Evolutionary conservation across 768 basidiomycete genomes (phyloP), one percentile per base, ranked within the genome.

Genomic region (Leucocoprinus leucothites): DNA sequence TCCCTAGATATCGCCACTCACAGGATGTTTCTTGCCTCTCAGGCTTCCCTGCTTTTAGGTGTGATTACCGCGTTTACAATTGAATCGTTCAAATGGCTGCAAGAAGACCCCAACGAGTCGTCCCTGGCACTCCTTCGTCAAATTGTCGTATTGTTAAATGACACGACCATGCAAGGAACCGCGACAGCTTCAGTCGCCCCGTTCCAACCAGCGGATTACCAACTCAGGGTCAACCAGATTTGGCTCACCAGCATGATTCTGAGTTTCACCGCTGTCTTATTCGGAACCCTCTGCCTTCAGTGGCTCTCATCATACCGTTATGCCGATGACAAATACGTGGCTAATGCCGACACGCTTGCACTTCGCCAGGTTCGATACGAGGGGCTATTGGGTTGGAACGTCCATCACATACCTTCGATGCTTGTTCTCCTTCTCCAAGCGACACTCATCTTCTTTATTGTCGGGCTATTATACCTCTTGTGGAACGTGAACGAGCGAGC

Each of bases 321-420:
- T 21, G 25, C 53, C 24, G 45, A 54, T 38, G 31, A 57, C 5
- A 50, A 51, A 45, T 22, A 42, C 14, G 24, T 40, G 9, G 35
- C 45, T 1, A 35, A 28, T 16, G 38, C 24, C 5, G 53, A 57
- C 4, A 49, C 48, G 8, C 48, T 51, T 8, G 56, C 56, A 2
- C 50, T 57, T 24, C 56, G 48, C n/a, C 56, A 51, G 11, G 48
- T 50, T 2, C 48, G 56, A 16, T 57, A 50, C 14, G 56, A 57
- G 11, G 56, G 56, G 18, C 16, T 57, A 26, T 25, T 43, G 26
- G 22, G 16, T 14, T 57, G 56, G 56, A 42, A 41, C 0, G 50
- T 57, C 9, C 48, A 48, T 9, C 43, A 47, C 3, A 36, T 51
- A 7, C 43, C 48, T 13, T 48, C 56, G 7, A 26, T 51, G 9